Conservation (phyloP, 2,329 filamentous ascomycete species). For the Aspergillus sp. region DNA sequence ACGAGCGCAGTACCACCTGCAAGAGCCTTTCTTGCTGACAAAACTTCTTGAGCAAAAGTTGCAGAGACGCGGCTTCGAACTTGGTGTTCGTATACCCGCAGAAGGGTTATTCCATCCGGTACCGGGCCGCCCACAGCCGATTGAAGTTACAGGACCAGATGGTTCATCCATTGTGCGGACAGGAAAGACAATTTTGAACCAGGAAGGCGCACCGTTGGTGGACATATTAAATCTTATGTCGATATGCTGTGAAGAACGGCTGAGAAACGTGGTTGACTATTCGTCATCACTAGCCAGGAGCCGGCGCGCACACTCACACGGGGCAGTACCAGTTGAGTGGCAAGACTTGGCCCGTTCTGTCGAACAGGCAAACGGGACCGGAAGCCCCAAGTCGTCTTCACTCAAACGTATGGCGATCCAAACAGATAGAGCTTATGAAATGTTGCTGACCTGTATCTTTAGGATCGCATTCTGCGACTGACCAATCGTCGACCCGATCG, state of each 20-base stretch:
- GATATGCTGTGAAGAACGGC: conserved; percentile 70
- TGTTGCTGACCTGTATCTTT: conserved; percentile 12
- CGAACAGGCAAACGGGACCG: conserved; percentile 27
- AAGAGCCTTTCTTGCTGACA: conserved; percentile 65
- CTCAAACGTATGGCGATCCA: conserved; percentile 33
- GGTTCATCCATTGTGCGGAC: conserved; percentile 55
- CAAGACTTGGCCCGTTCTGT: conserved; percentile 54
- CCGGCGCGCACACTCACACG: conserved; percentile 72
- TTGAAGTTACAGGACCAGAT: conserved; percentile 54
- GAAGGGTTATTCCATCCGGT: conserved; percentile 47
- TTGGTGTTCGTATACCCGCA: conserved; percentile 53
- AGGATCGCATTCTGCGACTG: conserved; percentile 34
- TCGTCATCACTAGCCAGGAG: conserved; percentile 62
- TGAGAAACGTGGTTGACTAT: conserved; percentile 71
- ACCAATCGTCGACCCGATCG: conserved; percentile 37
- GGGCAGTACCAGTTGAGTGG: conserved; percentile 70
- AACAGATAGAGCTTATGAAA: not conserved
- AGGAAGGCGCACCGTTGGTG: conserved; percentile 60
- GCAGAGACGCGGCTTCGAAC: conserved; percentile 52
- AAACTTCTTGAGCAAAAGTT: conserved; percentile 50
- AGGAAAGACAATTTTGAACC: conserved; percentile 66
- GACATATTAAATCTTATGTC: conserved; percentile 80
- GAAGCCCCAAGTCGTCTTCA: conserved; percentile 25
- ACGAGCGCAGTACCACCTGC: conserved; percentile 62
- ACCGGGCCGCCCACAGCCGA: conserved; percentile 36